Evolutionary conservation across 148 eudicot species (phyloP), one percentile per base, ranked within the genome.

Genomic region (Bassia scoparia): DNA sequence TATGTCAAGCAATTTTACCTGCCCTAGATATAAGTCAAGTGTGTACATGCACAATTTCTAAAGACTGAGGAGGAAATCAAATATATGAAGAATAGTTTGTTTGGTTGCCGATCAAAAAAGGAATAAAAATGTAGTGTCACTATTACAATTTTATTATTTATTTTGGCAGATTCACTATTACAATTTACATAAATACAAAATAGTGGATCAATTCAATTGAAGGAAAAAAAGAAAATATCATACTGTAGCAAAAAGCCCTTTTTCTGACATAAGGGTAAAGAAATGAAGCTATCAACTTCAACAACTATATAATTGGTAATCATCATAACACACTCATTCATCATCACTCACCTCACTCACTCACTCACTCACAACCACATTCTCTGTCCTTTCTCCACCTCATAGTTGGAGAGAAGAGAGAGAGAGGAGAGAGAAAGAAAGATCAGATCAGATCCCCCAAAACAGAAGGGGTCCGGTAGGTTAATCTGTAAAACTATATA

Each of bases 381-480:
- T 67, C 63, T 54, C 56, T 74, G 30, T 44, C 74, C 71, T 78
- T 74, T 73, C 77, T 38, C 50, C 78, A n/a, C 55, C 82, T 71
- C 77, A 79, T 79, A 69, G 77, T 55, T 67, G 53, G n/a, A n/a
- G n/a, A n/a, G n/a, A n/a, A n/a, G n/a, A n/a, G n/a, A 59, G 61
- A 64, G 44, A 55, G 61, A 66, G 16, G 21, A 41, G n/a, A 69
- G 7, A 43, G 23, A 41, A 6, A 41, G 12, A 5, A 0, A 41
- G 12, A 41, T 41, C 46, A 63, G 74, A 72, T 64, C 87, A 84
- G 82, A 89, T 87, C 84, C 85, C 77, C 62, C 68, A 74, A 78
- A 73, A 44, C 20, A 20, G 59, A 58, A 58, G 59, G 16, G 7
- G 44, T 33, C 71, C 30, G 1, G 11, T n/a, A n/a, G 13, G 8